Base-by-base conservation (phyloP, 169 alveolate species). In the Plasmodium knowlesi region DNA sequence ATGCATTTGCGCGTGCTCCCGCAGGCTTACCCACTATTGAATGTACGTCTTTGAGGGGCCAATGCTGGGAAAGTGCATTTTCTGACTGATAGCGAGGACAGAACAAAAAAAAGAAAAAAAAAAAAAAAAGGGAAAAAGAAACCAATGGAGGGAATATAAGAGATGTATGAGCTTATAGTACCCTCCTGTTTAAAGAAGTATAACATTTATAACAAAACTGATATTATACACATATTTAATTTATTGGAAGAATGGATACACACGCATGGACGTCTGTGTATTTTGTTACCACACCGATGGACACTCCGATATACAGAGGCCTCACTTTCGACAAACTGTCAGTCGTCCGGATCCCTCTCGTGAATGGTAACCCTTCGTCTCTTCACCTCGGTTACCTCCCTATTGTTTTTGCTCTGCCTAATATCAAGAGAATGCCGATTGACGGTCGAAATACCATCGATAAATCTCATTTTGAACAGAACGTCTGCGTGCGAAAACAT, bases 401-500 rank as follows among this genome's bases (percentile, higher is more conserved):
- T 61, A 43, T 81, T 78, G 57, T 82, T 79, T 57, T 84, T 46
- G 39, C 34, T 39, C 34, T 83, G 73, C 72, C 82, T 50, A 8
- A 81, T 37, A 57, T 88, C 94, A 41, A 94, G 80, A 46, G 96
- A 72, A 67, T 96, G 96, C 50, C 98, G 94, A 50, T 94, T 85
- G 30, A 97, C 96, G 32, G 98, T 95, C 12, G 98, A 97, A 43
- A 96, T 95, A 12, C 99, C 99, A 92, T 99, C 99, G n/a, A 98
- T 97, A 79, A 98, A 98, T 43, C 98, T 96, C 46, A 99, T 98
- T 94, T 97, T 98, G 96, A 98, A 99, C 53, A 99, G 97, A 61
- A 98, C 99, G 95, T 99, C 98, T 32, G 99, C 99, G 95, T 99
- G 98, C 50, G 98, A 94, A 95, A 98, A 99, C 99, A 99, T 98